Evolutionary conservation across 768 basidiomycete species (phyloP).

Genomic region (Hypsizygus marmoreus): DNA sequence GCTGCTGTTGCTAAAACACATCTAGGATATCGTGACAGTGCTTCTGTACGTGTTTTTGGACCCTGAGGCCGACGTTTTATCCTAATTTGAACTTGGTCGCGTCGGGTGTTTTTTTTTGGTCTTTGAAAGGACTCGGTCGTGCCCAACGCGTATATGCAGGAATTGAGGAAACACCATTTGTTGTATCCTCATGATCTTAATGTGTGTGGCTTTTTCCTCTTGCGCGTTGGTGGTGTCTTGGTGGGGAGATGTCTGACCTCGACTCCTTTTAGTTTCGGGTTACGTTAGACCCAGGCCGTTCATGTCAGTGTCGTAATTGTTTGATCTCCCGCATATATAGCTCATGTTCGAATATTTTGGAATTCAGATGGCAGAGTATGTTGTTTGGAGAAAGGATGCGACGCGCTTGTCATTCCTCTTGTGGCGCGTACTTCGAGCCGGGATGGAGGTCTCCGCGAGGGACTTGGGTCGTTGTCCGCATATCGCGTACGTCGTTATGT

Average conservation of each 20-base stretch:
- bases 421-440: slow-evolving; percentile 22
- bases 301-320: slow-evolving; percentile 36
- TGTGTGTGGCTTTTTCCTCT: slow-evolving; percentile 22
- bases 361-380: slow-evolving; percentile 40
- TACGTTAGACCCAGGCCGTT: slow-evolving; percentile 32
- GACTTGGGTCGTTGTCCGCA: slow-evolving; percentile 48
- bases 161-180: slow-evolving; percentile 32
- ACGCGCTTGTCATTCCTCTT: slow-evolving; percentile 32
- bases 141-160: slow-evolving; percentile 36
- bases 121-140: slow-evolving; percentile 15
- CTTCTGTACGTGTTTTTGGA: slow-evolving; percentile 9
- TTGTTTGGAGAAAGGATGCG: slow-evolving; percentile 53
- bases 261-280: slow-evolving; percentile 36
- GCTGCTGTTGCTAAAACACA: slow-evolving; percentile 13
- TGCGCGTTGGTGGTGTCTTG: not conserved
- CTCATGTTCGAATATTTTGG: not conserved
- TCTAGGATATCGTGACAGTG: slow-evolving; percentile 6
- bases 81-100: not conserved
- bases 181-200: slow-evolving; percentile 35
- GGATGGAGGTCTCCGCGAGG: slow-evolving; percentile 44
- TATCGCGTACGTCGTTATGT: slow-evolving; percentile 41
- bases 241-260: not conserved
- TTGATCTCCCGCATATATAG: not conserved
- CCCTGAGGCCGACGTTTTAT: no score
- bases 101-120: not conserved